Evolutionary conservation across 2,329 filamentous ascomycete species (phyloP).

Genomic region (Fusarium chlamydosporum): DNA sequence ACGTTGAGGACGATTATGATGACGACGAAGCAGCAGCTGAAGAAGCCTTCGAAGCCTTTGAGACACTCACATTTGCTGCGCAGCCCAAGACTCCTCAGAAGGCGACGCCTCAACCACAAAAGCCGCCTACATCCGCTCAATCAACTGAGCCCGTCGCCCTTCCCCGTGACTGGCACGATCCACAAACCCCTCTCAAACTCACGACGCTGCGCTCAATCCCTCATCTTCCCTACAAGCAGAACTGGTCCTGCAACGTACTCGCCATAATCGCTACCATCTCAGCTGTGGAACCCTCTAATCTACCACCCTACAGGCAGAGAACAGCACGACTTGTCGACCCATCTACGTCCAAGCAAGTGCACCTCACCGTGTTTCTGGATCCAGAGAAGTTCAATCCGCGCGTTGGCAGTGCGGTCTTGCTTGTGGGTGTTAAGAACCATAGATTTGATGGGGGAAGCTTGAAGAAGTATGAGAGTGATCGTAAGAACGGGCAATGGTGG

Average conservation of each 20-base stretch:
- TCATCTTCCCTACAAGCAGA: conserved; percentile 68
- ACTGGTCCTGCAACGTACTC: conserved; percentile 70
- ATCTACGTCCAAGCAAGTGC: conserved; percentile 66
- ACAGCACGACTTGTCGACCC: conserved; percentile 66
- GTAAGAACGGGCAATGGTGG: conserved; percentile 62
- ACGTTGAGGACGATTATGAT: background rate
- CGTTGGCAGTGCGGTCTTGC: conserved; percentile 65
- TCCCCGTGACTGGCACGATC: conserved; percentile 60
- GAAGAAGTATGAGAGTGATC: conserved; percentile 62
- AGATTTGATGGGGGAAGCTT: conserved; percentile 64
- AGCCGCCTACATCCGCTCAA: conserved; percentile 26
- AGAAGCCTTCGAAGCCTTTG: conserved; percentile 58
- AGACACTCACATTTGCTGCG: conserved; percentile 54
- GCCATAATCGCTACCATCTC: conserved; percentile 65
- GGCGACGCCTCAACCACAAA: conserved; percentile 13
- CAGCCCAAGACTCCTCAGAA: conserved; percentile 28
- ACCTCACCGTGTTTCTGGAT: conserved; percentile 68
- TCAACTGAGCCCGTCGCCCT: conserved; percentile 55
- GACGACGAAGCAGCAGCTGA: conserved; percentile 48
- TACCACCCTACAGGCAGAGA: conserved; percentile 67
- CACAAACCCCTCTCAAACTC: conserved; percentile 63
- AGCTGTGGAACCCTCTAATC: conserved; percentile 62
- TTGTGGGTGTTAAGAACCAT: conserved; percentile 71
- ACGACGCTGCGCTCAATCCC: conserved; percentile 66
- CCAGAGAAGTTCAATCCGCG: conserved; percentile 63